These are phyloP conservation scores for Phytophthora sansomeana DNA, from an alignment of 352 stramenopile species.

Conservation along the genomic window DNA sequence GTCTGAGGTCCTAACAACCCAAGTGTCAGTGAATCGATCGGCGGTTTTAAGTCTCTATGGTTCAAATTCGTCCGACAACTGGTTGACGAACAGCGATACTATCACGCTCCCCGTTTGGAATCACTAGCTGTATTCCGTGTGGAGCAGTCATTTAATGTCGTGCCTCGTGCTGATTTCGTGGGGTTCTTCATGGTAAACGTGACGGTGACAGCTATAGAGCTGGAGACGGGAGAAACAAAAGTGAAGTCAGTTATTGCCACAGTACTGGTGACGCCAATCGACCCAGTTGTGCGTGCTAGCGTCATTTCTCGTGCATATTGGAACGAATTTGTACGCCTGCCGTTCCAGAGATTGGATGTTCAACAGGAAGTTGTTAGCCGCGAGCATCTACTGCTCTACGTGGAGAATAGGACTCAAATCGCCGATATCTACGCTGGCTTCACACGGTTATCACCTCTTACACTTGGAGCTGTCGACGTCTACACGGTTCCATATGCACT, in stretches of 20 bases:
- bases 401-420: conserved; percentile 40
- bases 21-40: conserved; percentile 36
- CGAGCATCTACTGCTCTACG: conserved; percentile 53
- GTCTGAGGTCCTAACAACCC: conserved; percentile 29
- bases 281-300: conserved; percentile 32
- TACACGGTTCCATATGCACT: conserved; percentile 48
- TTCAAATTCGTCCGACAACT: conserved; percentile 29
- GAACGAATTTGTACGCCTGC: conserved; percentile 52
- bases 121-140: conserved; percentile 22
- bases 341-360: conserved; percentile 46
- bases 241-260: conserved; percentile 21
- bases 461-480: conserved; percentile 36
- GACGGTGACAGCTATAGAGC: conserved; percentile 42
- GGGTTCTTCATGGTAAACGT: conserved; percentile 53
- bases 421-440: conserved; percentile 54
- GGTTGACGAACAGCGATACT: conserved; percentile 13
- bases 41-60: conserved; percentile 30
- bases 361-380: conserved; percentile 42
- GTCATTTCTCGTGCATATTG: conserved; percentile 25
- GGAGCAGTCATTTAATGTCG: conserved; percentile 33
- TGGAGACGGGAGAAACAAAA: conserved; percentile 41
- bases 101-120: conserved; percentile 10
- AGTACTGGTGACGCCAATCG: conserved; percentile 39
- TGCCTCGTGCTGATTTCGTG: conserved; percentile 49
- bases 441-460: conserved; percentile 14